A percentile compares a stretch with the other conserved stretches of the same genome.
These are phyloP conservation scores for Schizonepeta tenuifolia DNA, from an alignment of 257 asterid genomes.

Conservation along the genomic window DNA sequence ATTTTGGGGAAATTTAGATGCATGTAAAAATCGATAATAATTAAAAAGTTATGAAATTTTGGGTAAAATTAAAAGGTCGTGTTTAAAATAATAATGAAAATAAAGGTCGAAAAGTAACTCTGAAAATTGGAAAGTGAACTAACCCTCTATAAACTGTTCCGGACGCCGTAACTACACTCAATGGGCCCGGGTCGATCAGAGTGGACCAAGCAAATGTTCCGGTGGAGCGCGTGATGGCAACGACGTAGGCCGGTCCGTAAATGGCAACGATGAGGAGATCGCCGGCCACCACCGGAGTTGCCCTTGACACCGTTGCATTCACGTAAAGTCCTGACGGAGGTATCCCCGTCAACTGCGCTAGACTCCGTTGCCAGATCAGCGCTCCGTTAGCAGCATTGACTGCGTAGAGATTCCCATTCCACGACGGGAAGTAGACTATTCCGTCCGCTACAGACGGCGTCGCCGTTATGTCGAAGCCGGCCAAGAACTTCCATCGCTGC, in stretches of 20 bases:
- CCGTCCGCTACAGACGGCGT: slow-evolving; percentile 66
- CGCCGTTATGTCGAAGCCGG: slow-evolving; percentile 77
- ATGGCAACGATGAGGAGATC: slow-evolving; percentile 55
- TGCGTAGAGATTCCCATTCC: slow-evolving; percentile 78
- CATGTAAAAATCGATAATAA: no score
- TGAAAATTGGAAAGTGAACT: slow-evolving; percentile 1
- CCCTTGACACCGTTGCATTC: slow-evolving; percentile 61
- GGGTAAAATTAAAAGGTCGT: no score
- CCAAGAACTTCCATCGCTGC: slow-evolving; percentile 60
- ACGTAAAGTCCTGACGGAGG: slow-evolving; percentile 41
- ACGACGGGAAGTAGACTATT: slow-evolving; percentile 71
- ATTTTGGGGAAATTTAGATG: no score
- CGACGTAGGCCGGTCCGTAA: slow-evolving; percentile 66
- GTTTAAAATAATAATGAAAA: no score
- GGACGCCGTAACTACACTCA: slow-evolving; percentile 53
- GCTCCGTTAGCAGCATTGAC: slow-evolving; percentile 55
- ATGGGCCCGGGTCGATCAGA: slow-evolving; percentile 51
- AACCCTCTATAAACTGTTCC: slow-evolving; percentile 59
- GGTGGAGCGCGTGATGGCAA: slow-evolving; percentile 47
- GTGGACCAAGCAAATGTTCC: slow-evolving; percentile 71
- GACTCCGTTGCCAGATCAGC: slow-evolving; percentile 60
- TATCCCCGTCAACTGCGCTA: slow-evolving; percentile 61
- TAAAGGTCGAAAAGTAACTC: no score
- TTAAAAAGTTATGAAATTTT: no score
- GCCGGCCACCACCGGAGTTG: slow-evolving; percentile 68